Conservation (phyloP, 441 rosid genomes). For the Raphanus hybrid region DNA sequence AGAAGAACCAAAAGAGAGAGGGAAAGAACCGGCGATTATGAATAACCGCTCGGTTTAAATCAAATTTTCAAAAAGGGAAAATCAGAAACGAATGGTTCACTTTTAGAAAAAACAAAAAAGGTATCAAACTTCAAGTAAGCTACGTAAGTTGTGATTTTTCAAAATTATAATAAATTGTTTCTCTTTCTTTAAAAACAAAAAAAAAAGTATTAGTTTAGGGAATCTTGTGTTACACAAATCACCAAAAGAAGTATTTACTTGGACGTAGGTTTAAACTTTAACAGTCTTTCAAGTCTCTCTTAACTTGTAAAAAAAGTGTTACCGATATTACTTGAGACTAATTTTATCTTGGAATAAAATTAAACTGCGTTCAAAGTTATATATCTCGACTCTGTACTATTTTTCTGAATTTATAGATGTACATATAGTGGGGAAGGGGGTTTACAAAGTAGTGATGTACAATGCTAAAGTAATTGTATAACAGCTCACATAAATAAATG, state of each 20-base stretch:
- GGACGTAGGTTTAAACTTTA: conserved; percentile 37
- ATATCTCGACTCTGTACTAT: conserved; percentile 4
- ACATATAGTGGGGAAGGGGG: neutral
- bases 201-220: neutral
- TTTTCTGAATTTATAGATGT: neutral
- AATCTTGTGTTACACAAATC: conserved; percentile 24
- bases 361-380: neutral
- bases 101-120: neutral
- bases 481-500: conserved; percentile 30
- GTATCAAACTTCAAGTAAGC: neutral
- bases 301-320: conserved; percentile 23
- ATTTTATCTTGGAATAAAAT: conserved; percentile 6
- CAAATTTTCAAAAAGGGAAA: neutral
- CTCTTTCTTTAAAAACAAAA: neutral
- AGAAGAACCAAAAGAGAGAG: neutral
- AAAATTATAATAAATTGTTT: no score
- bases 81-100: neutral
- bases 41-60: conserved; percentile 22
- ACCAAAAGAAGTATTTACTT: conserved; percentile 30
- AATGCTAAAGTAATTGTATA: conserved; percentile 16
- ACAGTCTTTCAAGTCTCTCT: conserved; percentile 37
- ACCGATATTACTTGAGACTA: neutral
- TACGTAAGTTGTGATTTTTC: neutral
- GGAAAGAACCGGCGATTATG: conserved; percentile 6
- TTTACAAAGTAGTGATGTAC: neutral